These are phyloP conservation scores for Tricholoma terreum DNA, from an alignment of 768 basidiomycete genomes.

Conservation along the genomic window DNA sequence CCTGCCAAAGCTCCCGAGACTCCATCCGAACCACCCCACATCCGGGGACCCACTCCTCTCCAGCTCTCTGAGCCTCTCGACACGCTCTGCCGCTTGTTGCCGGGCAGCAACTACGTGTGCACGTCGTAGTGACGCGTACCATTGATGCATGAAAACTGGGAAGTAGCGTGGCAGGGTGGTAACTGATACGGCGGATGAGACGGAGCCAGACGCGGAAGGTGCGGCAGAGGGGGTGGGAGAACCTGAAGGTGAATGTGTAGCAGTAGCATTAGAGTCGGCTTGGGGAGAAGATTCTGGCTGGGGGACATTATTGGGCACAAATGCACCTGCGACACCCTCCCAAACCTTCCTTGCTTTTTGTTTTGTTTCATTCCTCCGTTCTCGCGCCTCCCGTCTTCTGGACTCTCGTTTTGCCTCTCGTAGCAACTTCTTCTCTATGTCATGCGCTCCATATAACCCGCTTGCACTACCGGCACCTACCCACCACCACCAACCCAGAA, in stretches of 20 bases:
- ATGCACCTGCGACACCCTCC: conserved; percentile 54
- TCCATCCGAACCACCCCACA: conserved; percentile 55
- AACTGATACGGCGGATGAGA: conserved; percentile 16
- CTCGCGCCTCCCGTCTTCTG: conserved; percentile 44
- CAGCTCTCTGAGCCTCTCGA: conserved; percentile 61
- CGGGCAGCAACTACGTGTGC: conserved; percentile 70
- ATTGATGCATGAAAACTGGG: conserved; percentile 43
- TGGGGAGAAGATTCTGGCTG: conserved; percentile 6
- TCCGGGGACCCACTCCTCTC: conserved; percentile 36
- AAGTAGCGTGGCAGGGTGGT: conserved; percentile 35
- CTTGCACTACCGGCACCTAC: conserved; percentile 88
- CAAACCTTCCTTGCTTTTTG: conserved; percentile 55
- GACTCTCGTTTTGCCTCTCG: conserved; percentile 53
- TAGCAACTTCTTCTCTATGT: conserved; percentile 62
- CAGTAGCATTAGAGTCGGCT: neutral
- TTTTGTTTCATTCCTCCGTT: conserved; percentile 46
- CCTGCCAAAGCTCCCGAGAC: conserved; percentile 62
- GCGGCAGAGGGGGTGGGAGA: conserved; percentile 2
- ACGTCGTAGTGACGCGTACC: conserved; percentile 61
- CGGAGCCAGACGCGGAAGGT: conserved; percentile 10
- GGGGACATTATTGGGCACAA: conserved; percentile 25
- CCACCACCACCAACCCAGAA: conserved; percentile 99
- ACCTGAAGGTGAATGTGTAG: conserved; percentile 7
- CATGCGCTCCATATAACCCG: conserved; percentile 40
- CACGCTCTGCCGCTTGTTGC: conserved; percentile 66